Evolutionary conservation across 2,329 filamentous ascomycete genomes (phyloP), one percentile per base, ranked within the genome.

Genomic region (Dryadomyces sulphureus): DNA sequence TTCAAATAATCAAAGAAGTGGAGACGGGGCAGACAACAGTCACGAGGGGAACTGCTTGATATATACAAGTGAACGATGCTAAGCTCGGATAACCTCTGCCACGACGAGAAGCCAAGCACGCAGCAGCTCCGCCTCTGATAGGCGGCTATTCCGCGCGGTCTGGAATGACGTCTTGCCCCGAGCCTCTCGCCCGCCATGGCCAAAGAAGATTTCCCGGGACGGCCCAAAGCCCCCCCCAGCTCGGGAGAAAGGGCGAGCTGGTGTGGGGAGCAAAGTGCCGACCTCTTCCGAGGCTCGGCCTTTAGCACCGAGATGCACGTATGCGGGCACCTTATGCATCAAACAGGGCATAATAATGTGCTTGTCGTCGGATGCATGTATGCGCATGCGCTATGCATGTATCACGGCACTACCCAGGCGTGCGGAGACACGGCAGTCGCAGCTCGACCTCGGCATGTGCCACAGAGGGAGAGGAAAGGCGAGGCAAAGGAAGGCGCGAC

Each of bases 161-260:
- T 14, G 20, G 38, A 20, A 39, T 22, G 20, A 22, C 38, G 27
- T 41, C 42, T 40, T 52, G 47, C 39, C 35, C 21, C n/a, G n/a
- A n/a, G n/a, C n/a, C n/a, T n/a, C n/a, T n/a, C n/a, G n/a, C n/a
- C n/a, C n/a, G n/a, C n/a, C n/a, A n/a, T n/a, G n/a, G n/a, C n/a
- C 45, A 52, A 56, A 56, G 54, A 56, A 48, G 48, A 55, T 56
- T 55, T 55, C 49, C 54, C 54, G 53, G 54, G 49, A 51, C 45
- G 38, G 39, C 5, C 42, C 45, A 45, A 39, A 41, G 45, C 36
- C 45, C 41, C 42, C 5, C 19, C 11, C 19, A 6, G n/a, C 12
- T 39, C 43, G 43, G 40, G 25, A 38, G 32, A 36, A 38, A 22
- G 42, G 45, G 34, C 34, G 45, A 43, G 40, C 25, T 20, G 22